Conservation (phyloP, 2,329 filamentous ascomycete species). For the Bipolaris victoriae region DNA sequence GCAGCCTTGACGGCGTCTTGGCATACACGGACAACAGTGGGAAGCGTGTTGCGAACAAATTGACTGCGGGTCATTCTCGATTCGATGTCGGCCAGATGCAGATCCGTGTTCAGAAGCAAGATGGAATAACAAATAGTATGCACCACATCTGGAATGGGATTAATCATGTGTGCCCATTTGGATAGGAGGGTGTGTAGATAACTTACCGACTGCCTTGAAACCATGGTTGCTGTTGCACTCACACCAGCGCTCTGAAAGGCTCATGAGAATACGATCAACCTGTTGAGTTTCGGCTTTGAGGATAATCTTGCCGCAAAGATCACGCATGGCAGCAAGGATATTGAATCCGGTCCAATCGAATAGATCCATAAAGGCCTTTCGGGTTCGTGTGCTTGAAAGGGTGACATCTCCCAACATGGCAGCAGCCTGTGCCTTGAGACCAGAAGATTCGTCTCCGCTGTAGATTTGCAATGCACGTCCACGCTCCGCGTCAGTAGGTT, state of each 20-base stretch:
- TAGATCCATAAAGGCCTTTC: constrained; percentile 86
- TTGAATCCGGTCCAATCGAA: constrained; percentile 86
- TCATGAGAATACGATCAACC: constrained; percentile 90
- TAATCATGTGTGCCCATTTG: constrained; percentile 26
- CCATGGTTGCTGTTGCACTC: constrained; percentile 91
- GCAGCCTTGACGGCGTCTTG: constrained; percentile 67
- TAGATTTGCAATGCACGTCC: constrained; percentile 83
- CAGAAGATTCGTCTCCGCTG: constrained; percentile 81
- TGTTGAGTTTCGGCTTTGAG: constrained; percentile 94
- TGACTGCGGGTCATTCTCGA: constrained; percentile 94
- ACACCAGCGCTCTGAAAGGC: constrained; percentile 89
- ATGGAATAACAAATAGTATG: constrained; percentile 98
- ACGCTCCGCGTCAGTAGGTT: constrained; percentile 70
- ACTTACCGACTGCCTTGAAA: constrained; percentile 83
- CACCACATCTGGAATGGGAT: constrained; percentile 73
- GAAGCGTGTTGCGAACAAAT: constrained; percentile 96
- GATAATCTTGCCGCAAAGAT: constrained; percentile 79
- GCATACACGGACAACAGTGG: constrained; percentile 77
- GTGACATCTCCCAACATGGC: constrained; percentile 82
- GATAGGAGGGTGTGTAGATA: neutral
- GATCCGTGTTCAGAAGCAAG: constrained; percentile 91
- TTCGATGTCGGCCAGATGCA: constrained; percentile 93
- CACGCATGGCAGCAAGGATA: constrained; percentile 77
- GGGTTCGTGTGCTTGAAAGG: constrained; percentile 59
- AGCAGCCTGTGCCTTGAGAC: constrained; percentile 79